Base-by-base conservation (phyloP, 176 grass and related monocot species). In the Melocanna baccifera region DNA sequence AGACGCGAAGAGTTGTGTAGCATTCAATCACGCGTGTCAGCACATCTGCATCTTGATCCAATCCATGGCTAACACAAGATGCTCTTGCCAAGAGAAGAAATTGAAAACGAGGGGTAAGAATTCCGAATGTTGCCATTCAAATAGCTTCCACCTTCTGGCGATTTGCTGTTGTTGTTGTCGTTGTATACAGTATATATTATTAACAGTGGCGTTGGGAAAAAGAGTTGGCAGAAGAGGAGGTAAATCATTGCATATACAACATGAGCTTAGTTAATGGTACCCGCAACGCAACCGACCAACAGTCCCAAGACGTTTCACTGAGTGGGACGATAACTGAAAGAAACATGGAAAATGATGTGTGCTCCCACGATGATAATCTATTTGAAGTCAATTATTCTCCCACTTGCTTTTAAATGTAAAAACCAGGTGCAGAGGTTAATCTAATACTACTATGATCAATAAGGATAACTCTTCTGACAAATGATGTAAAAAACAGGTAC, bases 111-210 rank as follows among this genome's bases (percentile, higher is more conserved):
- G 6, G 10, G 66, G 16, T 45, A 76, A 20, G 53, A 71, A 26
- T 42, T 50, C 50, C 3, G 18, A 30, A 28, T 64, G 46, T 52
- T 30, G 53, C 42, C 19, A 10, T 61, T 11, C 41, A 25, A 52
- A 48, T 63, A 5, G n/a, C 67, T 77, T 56, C 12, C 19, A 3
- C 59, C 45, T n/a, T 46, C 9, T 2, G 37, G 36, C 57, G 22
- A 73, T 79, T 84, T 65, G 39, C 26, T 82, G 67, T 16, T 86
- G 36, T 71, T 25, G 62, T 69, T 87, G n/a, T n/a, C n/a, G 45
- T 65, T 81, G 83, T 77, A 56, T 53, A 3, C 77, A 8, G 78
- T 67, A 56, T 51, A 39, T 37, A 36, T 37, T 73, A 64, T 71
- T 52, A 76, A 56, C 62, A 63, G 8, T 14, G 7, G 8, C 15